Base-by-base conservation (phyloP, 73 alveolate species). In the Paramecium caudatum region DNA sequence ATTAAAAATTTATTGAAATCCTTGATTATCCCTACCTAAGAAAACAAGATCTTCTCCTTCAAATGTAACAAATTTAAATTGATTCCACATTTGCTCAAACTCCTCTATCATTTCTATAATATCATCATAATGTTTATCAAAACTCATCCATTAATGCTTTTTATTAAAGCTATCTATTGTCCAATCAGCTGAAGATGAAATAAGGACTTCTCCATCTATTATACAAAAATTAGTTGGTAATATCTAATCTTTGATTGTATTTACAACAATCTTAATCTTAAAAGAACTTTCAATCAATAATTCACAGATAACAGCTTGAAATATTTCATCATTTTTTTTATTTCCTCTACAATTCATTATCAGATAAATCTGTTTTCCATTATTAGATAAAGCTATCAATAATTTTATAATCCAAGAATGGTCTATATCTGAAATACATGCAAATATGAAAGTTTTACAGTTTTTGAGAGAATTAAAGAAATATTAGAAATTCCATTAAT, bases 401-500 rank as follows among this genome's bases (percentile, higher is more conserved):
- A 55, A 55, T 21, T 55, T 55, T 55, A 55, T 55, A 27, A 55
- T 55, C 80, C 80, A 55, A 55, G 80, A 55, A 55, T 55, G 80
- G 30, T 55, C 80, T 55, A 55, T 55, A 27, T 55, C 27, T 2
- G 80, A 55, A 27, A 55, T 23, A 55, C 80, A 55, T 1, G 80
- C 80, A 8, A 55, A 27, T 1, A 55, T 17, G 12, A 55, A 55
- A 27, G 23, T 1, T 55, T 55, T 13, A 9, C 80, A 55, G 30
- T 55, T 43, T 10, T 55, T 55, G 10, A 55, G 23, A 37, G 30
- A 27, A 55, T 55, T 55, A 55, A 55, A 55, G 30, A 55, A 55
- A 43, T 55, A 55, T 27, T 55, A 25, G 30, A 55, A 55, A 55
- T 55, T 55, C 80, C 80, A 55, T 55, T 55, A 27, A 23, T 55